Conservation (phyloP, 805 yeast species). For the Cyberlindnera xylosilytica region DNA sequence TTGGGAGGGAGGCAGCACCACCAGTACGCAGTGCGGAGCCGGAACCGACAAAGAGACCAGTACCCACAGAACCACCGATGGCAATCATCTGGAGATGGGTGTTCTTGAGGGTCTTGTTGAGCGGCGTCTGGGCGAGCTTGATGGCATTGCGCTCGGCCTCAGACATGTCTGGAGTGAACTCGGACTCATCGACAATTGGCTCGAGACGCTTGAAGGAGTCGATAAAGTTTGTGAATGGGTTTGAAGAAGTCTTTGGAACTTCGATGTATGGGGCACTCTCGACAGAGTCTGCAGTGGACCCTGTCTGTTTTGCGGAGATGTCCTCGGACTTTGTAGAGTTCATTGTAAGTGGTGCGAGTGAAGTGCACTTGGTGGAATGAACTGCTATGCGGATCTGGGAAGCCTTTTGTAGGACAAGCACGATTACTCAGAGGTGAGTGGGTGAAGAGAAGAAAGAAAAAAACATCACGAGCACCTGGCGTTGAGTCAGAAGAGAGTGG, state of each 20-base stretch:
- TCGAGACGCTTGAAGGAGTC: slow-evolving; percentile 30
- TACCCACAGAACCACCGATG: slow-evolving; percentile 66
- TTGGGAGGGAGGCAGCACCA: slow-evolving; percentile 63
- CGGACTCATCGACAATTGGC: slow-evolving; percentile 34
- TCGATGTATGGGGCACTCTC: not conserved
- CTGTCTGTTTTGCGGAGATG: not conserved
- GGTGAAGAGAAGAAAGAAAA: not conserved
- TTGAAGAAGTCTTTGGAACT: not conserved
- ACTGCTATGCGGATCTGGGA: too few species aligned
- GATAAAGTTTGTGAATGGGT: slow-evolving; percentile 10
- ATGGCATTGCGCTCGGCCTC: slow-evolving; percentile 41
- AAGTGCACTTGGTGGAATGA: too few species aligned
- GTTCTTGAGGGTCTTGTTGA: slow-evolving; percentile 49
- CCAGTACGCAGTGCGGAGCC: slow-evolving; percentile 56
- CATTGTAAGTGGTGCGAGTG: not conserved
- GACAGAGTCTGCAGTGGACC: not conserved
- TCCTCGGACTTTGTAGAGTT: not conserved
- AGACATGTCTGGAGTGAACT: slow-evolving; percentile 35
- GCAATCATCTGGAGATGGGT: slow-evolving; percentile 68
- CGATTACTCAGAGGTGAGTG: not conserved
- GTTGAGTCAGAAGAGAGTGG: slow-evolving; percentile 2
- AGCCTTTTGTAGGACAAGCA: not conserved
- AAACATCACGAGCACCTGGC: not conserved
- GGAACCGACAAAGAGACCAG: slow-evolving; percentile 66
- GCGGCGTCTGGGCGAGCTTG: slow-evolving; percentile 52